Evolutionary conservation across 345 rosid species (phyloP), one percentile per base, ranked within the genome.

Genomic region (Euphorbia lathyris): DNA sequence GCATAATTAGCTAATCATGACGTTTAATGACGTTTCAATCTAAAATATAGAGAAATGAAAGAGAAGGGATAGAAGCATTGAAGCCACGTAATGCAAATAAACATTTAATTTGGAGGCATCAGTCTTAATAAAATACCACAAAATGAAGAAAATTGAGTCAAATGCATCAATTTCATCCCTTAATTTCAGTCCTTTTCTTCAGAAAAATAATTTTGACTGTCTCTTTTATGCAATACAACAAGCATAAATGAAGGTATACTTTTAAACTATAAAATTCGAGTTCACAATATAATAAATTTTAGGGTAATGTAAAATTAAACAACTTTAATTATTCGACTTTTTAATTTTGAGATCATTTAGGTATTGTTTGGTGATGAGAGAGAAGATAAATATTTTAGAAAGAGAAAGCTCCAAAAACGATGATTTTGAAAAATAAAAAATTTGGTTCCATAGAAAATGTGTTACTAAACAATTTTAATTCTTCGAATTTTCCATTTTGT

Each of bases 1-100:
- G 50, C 9, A 22, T 3, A 64, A 27, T 71, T n/a, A 71, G 23
- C 13, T 63, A 53, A 63, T 27, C 58, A 19, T 65, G 70, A 65
- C 13, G 25, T 56, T 51, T 13, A 29, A 56, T 63, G 48, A 56
- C 65, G 65, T 52, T 55, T 27, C 8, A 51, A 4, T 9, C 22
- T 1, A 11, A 62, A 2, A 63, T 10, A 63, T 4, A 63, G 5
- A 30, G 42, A 59, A 17, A 1, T 0, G 30, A 17, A 32, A 2
- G 11, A 5, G 3, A 19, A 34, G 7, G 14, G 10, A 5, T 12
- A 0, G 5, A 10, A 1, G 30, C 30, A 9, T 25, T 8, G 52
- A 0, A 62, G 29, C 25, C 48, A 48, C n/a, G n/a, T 48, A 51
- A 51, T n/a, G 56, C 23, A 51, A 51, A 19, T 1, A 51, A 19